Conservation (phyloP, 768 basidiomycete species). For the Tulasnella sp. region DNA sequence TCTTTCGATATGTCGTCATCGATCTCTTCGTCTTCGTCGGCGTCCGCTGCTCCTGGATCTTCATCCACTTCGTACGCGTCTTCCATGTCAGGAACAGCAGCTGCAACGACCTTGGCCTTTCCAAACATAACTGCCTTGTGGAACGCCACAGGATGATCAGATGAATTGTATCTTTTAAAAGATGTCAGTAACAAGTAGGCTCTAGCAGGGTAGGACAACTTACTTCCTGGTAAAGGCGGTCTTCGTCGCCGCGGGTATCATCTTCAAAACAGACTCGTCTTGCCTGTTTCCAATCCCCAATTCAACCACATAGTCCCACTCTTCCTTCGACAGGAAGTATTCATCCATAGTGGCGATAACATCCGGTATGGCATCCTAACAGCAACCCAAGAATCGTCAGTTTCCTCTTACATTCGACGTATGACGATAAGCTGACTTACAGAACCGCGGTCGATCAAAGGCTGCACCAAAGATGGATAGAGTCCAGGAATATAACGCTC, state of each 20-base stretch:
- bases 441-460: conserved; percentile 59
- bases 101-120: conserved; percentile 65
- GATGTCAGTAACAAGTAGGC: not conserved
- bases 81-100: conserved; percentile 78
- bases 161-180: conserved; percentile 66
- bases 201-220: conserved; percentile 22
- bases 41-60: conserved; percentile 24
- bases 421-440: conserved; percentile 57
- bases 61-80: conserved; percentile 72
- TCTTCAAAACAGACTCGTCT: conserved; percentile 69
- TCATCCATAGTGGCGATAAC: conserved; percentile 87
- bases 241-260: conserved; percentile 74
- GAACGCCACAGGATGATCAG: conserved; percentile 90
- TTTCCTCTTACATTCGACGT: not conserved
- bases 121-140: conserved; percentile 77
- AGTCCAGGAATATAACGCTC: conserved; percentile 87
- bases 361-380: conserved; percentile 67
- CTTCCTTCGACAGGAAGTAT: conserved; percentile 86
- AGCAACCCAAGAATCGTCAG: conserved; percentile 9
- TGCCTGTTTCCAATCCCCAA: conserved; percentile 76
- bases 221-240: conserved; percentile 76
- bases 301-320: conserved; percentile 95
- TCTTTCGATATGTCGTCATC: conserved; percentile 29
- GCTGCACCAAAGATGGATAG: conserved; percentile 67
- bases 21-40: conserved; percentile 42